Evolutionary conservation across 331 rosid genomes (phyloP).

Genomic region (Rhamnella rubrinervis): DNA sequence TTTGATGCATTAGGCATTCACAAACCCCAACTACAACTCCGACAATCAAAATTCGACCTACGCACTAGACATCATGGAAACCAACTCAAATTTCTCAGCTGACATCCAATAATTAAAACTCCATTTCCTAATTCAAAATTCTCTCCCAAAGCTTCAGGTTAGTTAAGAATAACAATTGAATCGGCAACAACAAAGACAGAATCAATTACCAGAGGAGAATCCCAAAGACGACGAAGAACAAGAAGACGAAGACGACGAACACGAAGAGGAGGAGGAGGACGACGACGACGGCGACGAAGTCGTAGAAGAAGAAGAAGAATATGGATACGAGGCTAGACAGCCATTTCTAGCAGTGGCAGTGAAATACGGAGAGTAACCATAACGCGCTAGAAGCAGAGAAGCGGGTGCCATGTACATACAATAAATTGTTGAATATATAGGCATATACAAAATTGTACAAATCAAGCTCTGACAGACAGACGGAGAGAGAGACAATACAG

Average conservation of each 20-base stretch:
- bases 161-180: background rate
- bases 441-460: no score
- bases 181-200: background rate
- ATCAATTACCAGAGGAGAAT: constrained; percentile 29
- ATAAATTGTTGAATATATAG: background rate
- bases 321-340: constrained; percentile 22
- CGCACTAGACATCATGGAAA: background rate
- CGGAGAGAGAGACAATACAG: background rate
- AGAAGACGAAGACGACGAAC: constrained; percentile 20
- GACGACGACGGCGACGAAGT: background rate
- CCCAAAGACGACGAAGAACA: constrained; percentile 33
- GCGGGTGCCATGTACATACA: constrained; percentile 42
- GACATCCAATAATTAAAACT: background rate
- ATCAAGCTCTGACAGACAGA: no score
- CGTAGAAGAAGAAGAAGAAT: constrained; percentile 19
- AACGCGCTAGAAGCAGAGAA: constrained; percentile 45
- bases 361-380: constrained; percentile 30
- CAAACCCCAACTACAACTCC: background rate
- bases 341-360: constrained; percentile 22
- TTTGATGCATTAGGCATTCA: background rate
- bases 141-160: background rate
- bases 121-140: background rate
- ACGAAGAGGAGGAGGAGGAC: constrained; percentile 21
- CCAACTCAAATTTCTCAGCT: background rate
- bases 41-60: no score